Evolutionary conservation across 1,284 basidiomycete species (phyloP), one percentile per base, ranked within the genome.

Genomic region (Chalciporus sp.): DNA sequence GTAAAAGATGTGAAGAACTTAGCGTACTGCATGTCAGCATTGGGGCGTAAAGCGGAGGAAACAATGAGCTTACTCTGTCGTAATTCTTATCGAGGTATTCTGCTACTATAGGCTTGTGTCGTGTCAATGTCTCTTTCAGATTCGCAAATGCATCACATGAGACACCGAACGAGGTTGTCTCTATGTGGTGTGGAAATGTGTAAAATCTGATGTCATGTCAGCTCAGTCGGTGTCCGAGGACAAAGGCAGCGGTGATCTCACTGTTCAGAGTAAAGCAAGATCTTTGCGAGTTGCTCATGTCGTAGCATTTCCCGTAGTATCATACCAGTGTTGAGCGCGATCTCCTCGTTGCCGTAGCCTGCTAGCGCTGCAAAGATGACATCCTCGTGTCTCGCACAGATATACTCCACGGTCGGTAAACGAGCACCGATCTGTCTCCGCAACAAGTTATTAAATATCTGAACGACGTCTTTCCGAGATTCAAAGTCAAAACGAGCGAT

Each of bases 101-200:
- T 0, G 96, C 95, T 0, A 99, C 96, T 91, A 98, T 96, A 2
- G 92, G 79, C 69, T 98, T 99, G 74, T 99, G 97, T 55, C 92
- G 83, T 31, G 97, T 98, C 37, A 99, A 77, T 2, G 92, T 94
- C 74, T 97, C 94, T 80, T 98, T 98, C 70, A 99, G 83, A 72
- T 97, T 98, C 29, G 91, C 89, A 66, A 97, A 97, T 5, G 96
- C 96, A 70, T 99, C 97, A 64, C 96, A 98, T 0, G 95, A 97
- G 58, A 98, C 93, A 9, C 96, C 96, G 69, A 99, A 99, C 20
- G 96, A 98, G 3, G 95, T 96, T 49, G 90, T 91, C 75, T 99
- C 97, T 62, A 99, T 98, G 74, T 96, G 96, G 66, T 94, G 86
- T 9, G 95, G 94, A 74, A 96, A 99, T 56, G 86, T 90, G 78